Conservation (phyloP, 495 filamentous ascomycete species). For the Penicillium roqueforti region DNA sequence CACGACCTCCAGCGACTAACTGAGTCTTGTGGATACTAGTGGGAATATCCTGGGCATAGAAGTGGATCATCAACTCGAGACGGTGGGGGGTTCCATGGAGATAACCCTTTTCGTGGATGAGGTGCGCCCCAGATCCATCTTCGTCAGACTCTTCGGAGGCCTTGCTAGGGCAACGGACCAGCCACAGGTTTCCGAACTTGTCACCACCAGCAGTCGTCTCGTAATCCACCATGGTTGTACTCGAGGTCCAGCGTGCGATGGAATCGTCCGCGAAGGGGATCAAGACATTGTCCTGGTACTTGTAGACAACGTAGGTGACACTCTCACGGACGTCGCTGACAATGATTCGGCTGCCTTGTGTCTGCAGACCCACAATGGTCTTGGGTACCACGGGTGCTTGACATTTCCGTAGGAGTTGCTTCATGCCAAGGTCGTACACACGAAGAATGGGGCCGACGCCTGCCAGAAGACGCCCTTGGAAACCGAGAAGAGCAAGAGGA, state of each 20-base stretch:
- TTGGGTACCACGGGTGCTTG: slow-evolving; percentile 75
- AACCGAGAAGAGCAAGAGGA: slow-evolving; percentile 80
- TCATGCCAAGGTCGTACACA: slow-evolving; percentile 87
- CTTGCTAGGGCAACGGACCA: slow-evolving; percentile 82
- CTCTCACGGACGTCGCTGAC: slow-evolving; percentile 90
- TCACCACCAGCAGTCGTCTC: slow-evolving; percentile 94
- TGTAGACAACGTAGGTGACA: slow-evolving; percentile 88
- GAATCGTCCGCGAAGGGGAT: slow-evolving; percentile 92
- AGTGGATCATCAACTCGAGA: slow-evolving; percentile 77
- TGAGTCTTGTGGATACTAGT: slow-evolving; percentile 85
- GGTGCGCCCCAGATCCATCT: slow-evolving; percentile 82
- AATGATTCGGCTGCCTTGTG: slow-evolving; percentile 86
- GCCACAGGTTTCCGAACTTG: slow-evolving; percentile 96
- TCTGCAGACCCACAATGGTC: slow-evolving; percentile 81
- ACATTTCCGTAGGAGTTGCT: slow-evolving; percentile 85
- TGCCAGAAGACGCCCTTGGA: slow-evolving; percentile 84
- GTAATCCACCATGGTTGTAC: slow-evolving; percentile 92
- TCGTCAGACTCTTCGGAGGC: slow-evolving; percentile 87
- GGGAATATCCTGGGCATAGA: slow-evolving; percentile 87
- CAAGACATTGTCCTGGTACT: slow-evolving; percentile 81
- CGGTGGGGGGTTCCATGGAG: slow-evolving; percentile 85
- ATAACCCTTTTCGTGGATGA: slow-evolving; percentile 82
- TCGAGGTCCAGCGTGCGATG: slow-evolving; percentile 81
- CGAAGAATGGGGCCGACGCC: slow-evolving; percentile 79
- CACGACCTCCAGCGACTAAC: slow-evolving; percentile 85